phyloP scores from a whole-genome alignment of 352 stramenopile genomes.

The Phytopythium aichiense region DNA sequence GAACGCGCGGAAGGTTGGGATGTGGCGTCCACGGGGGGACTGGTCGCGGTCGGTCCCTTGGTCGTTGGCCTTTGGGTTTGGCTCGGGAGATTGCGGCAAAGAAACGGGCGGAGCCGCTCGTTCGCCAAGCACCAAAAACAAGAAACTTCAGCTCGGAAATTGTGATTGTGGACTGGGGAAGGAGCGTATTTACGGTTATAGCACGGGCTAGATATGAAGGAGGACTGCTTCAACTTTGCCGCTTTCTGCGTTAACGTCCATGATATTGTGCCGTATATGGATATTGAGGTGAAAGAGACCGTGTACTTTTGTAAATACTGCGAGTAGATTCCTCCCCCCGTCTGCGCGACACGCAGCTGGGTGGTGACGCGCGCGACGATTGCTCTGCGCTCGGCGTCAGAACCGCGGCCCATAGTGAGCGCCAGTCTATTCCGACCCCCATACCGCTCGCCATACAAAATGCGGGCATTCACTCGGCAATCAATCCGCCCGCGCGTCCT shows the following conservation, averaged over 20 bases:
- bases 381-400: background rate
- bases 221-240: too few species aligned
- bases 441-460: background rate
- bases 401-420: background rate
- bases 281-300: too few species aligned
- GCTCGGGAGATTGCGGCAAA: slow-evolving; percentile 5
- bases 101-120: slow-evolving; percentile 13
- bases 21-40: background rate
- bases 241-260: too few species aligned
- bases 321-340: too few species aligned
- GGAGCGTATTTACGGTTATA: background rate
- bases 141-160: background rate
- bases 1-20: background rate
- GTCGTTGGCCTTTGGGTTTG: background rate
- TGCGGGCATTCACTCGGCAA: background rate
- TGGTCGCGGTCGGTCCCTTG: background rate
- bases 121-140: slow-evolving; percentile 26
- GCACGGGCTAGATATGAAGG: background rate
- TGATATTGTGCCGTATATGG: too few species aligned
- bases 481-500: background rate
- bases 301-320: background rate
- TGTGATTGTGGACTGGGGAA: background rate
- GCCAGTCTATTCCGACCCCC: background rate
- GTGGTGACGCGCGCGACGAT: background rate
- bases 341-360: background rate